These are phyloP conservation scores for Hypseocharis bilobata DNA, from an alignment of 441 rosid genomes.

Conservation along the genomic window DNA sequence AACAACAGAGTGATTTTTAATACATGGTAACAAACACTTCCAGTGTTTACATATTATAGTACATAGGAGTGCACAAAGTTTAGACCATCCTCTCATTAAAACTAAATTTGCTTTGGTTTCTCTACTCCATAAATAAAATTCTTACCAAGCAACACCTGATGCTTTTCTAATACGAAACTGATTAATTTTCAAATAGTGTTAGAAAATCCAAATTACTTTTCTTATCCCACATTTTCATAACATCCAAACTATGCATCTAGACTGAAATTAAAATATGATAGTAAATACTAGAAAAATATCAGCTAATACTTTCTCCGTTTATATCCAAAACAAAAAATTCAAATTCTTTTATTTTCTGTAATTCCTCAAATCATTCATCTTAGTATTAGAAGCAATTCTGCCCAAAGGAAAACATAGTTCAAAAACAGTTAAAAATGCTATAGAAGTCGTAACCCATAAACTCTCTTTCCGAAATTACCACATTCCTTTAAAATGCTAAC, in stretches of 20 bases:
- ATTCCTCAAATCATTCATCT: too few relatives aligned
- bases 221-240: neutral
- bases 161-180: neutral
- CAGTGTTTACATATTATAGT: neutral
- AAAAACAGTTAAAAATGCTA: too few relatives aligned
- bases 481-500: neutral
- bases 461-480: conserved; percentile 1
- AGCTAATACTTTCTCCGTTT: too few relatives aligned
- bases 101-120: neutral
- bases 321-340: too few relatives aligned
- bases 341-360: too few relatives aligned
- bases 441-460: too few relatives aligned
- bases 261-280: neutral
- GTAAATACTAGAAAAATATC: too few relatives aligned
- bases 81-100: neutral
- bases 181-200: neutral
- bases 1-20: neutral
- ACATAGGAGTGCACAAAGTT: neutral
- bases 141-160: neutral
- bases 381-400: too few relatives aligned
- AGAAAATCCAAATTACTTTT: neutral
- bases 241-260: neutral
- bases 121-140: neutral
- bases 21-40: neutral
- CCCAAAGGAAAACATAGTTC: too few relatives aligned